Evolutionary conservation across 2,329 filamentous ascomycete genomes (phyloP).

Genomic region (Ilyonectria sp.): DNA sequence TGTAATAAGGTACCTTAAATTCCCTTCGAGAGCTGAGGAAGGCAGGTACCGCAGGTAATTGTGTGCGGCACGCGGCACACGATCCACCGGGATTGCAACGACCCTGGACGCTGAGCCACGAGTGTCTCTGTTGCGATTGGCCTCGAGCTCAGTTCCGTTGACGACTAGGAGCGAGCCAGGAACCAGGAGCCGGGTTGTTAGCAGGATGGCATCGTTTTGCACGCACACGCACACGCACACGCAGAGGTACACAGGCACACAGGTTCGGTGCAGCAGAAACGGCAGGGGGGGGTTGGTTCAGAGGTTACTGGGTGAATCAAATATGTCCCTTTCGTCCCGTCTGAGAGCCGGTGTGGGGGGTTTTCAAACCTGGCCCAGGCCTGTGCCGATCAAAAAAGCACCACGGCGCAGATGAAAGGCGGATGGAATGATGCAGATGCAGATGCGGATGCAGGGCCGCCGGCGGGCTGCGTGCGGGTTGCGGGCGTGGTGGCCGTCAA

Average conservation of each 20-base stretch:
- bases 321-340: background rate
- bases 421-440: slow-evolving; percentile 14
- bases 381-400: slow-evolving; percentile 2
- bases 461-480: background rate
- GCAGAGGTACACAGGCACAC: background rate
- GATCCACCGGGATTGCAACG: background rate
- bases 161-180: background rate
- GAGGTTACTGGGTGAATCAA: background rate
- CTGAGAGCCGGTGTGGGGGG: background rate
- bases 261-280: background rate
- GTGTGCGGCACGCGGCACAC: background rate
- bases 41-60: background rate
- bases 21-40: background rate
- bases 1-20: slow-evolving; percentile 12
- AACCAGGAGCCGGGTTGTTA: slow-evolving; percentile 4
- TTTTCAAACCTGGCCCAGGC: slow-evolving; percentile 3
- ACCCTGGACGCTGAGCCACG: background rate
- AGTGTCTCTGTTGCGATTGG: slow-evolving; percentile 12
- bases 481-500: background rate
- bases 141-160: background rate
- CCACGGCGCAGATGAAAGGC: slow-evolving; percentile 6
- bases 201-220: slow-evolving; percentile 1
- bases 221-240: background rate
- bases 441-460: background rate
- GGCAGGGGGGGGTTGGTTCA: background rate